Conservation (phyloP, 441 rosid genomes). For the Gossypium gossypioides region DNA sequence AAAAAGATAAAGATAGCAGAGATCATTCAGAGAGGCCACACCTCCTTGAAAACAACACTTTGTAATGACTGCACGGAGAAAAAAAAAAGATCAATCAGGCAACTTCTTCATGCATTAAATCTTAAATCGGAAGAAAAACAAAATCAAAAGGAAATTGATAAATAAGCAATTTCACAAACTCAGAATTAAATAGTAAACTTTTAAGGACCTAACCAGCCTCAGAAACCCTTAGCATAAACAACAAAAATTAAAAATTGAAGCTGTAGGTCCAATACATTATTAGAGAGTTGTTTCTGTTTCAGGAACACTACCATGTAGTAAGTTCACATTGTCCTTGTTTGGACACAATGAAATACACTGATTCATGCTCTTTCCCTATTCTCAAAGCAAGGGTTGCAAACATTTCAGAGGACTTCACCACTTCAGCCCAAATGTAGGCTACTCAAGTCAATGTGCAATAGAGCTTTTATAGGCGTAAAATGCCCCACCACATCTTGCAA, state of each 20-base stretch:
- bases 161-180: not conserved
- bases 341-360: not conserved
- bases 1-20: slow-evolving; percentile 2
- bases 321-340: not conserved
- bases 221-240: not conserved
- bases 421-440: not conserved
- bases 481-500: not conserved
- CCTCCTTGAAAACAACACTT: slow-evolving; percentile 99
- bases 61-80: slow-evolving; percentile 77
- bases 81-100: slow-evolving; percentile 25
- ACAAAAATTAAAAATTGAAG: not conserved
- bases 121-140: not conserved
- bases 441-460: not conserved
- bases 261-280: not conserved
- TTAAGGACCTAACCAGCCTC: not conserved
- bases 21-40: slow-evolving; percentile 20
- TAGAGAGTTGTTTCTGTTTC: not conserved
- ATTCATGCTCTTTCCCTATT: not conserved
- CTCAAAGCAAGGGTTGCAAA: not conserved
- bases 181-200: not conserved
- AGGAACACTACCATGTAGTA: not conserved
- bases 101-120: slow-evolving; percentile 11
- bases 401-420: not conserved
- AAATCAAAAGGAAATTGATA: not conserved
- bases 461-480: not conserved